phyloP scores from a whole-genome alignment of 2,329 filamentous ascomycete genomes.

The Trichoderma citrinoviride region DNA sequence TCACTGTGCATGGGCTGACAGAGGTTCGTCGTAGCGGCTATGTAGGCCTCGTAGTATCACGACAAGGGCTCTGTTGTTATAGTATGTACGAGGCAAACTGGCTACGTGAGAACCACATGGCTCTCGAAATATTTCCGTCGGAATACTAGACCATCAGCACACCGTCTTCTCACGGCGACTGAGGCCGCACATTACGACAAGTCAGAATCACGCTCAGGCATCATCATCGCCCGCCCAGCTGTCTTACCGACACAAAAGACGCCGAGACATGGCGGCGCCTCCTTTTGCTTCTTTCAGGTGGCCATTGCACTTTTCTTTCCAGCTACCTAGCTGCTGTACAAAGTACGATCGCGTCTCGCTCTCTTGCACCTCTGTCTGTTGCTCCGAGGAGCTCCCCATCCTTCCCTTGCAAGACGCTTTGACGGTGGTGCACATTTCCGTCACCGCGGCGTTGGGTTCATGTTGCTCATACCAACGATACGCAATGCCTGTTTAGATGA shows the following conservation, averaged over 20 bases:
- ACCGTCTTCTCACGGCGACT: too few relatives aligned
- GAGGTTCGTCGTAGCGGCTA: too few relatives aligned
- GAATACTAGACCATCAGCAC: too few relatives aligned
- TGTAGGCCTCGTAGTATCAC: too few relatives aligned
- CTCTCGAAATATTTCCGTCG: too few relatives aligned
- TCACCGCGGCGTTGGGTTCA: slow-evolving; percentile 10
- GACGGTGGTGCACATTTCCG: background rate
- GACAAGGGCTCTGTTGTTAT: too few relatives aligned
- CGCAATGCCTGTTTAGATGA: background rate
- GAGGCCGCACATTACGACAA: too few relatives aligned
- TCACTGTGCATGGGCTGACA: too few relatives aligned
- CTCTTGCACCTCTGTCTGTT: background rate
- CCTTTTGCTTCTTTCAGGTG: background rate
- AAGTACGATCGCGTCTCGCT: background rate
- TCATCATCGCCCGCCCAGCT: background rate
- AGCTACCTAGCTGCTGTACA: background rate
- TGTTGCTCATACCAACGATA: background rate
- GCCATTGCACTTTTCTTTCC: background rate
- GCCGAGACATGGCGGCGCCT: slow-evolving; percentile 25
- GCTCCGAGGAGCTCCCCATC: background rate
- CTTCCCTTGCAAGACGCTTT: background rate
- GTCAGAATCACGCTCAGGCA: too few relatives aligned
- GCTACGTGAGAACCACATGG: too few relatives aligned
- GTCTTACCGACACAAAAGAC: slow-evolving; percentile 20
- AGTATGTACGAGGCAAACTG: too few relatives aligned